These are phyloP conservation scores for Acer campestre DNA, from an alignment of 345 rosid genomes.

Conservation along the genomic window DNA sequence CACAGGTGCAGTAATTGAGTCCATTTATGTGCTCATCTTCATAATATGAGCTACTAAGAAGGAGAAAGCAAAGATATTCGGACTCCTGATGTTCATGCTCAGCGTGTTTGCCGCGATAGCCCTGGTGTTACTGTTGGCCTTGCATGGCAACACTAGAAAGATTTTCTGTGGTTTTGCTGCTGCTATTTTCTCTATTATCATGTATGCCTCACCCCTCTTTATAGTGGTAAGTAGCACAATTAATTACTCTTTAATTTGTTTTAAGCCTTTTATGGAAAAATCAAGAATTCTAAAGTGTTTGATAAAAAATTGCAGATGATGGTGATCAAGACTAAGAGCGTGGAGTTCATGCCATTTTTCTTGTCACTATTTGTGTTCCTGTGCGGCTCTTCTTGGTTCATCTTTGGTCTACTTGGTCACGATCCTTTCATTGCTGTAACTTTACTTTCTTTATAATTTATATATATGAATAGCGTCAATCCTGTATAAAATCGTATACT, in stretches of 20 bases:
- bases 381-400: conserved; percentile 95
- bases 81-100: conserved; percentile 56
- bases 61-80: conserved; percentile 73
- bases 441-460: not conserved
- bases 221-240: conserved; percentile 62
- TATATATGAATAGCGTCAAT: not conserved
- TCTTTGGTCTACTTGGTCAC: conserved; percentile 80
- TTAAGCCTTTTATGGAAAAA: not conserved
- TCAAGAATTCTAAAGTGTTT: not conserved
- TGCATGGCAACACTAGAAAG: conserved; percentile 67
- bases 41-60: conserved; percentile 66
- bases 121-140: conserved; percentile 65
- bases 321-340: conserved; percentile 87
- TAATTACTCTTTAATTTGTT: too few species aligned
- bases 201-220: conserved; percentile 96
- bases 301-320: conserved; percentile 47
- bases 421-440: conserved; percentile 89
- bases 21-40: conserved; percentile 64
- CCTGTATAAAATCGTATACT: not conserved
- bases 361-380: conserved; percentile 86
- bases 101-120: conserved; percentile 56
- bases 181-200: conserved; percentile 83
- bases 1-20: conserved; percentile 71
- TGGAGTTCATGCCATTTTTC: conserved; percentile 97
- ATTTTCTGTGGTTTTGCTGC: conserved; percentile 87